Conservation (phyloP, 2,329 filamentous ascomycete genomes). For the Cytospora paraplurivora region DNA sequence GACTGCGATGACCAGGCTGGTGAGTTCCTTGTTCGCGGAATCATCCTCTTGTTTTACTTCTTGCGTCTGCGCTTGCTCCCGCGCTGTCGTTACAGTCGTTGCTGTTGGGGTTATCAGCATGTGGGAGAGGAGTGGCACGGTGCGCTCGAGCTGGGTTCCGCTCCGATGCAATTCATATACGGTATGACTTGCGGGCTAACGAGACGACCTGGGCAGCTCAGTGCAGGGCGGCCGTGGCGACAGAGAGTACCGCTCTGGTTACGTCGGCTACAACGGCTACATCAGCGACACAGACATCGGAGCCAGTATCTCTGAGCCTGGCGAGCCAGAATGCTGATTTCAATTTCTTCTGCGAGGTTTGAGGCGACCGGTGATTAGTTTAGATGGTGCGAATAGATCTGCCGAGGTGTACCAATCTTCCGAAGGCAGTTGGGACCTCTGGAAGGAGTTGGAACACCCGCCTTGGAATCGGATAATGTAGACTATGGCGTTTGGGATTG, state of each 20-base stretch:
- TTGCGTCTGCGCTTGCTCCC: not conserved
- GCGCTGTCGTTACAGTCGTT: too few relatives aligned
- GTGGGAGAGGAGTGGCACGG: not conserved
- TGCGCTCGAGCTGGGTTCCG: too few relatives aligned
- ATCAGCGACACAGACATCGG: constrained; percentile 10
- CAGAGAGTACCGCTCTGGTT: constrained; percentile 2
- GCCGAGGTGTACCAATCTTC: not conserved
- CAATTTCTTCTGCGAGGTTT: constrained; percentile 46
- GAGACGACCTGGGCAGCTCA: constrained; percentile 35
- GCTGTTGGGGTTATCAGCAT: too few relatives aligned
- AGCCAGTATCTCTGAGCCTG: constrained; percentile 38
- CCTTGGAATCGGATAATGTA: not conserved
- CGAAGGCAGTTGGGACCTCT: not conserved
- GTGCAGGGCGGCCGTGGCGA: constrained; percentile 39
- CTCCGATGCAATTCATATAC: too few relatives aligned
- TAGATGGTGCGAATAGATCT: not conserved
- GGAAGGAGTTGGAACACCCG: not conserved
- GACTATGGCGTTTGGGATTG: not conserved
- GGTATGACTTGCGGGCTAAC: constrained; percentile 2
- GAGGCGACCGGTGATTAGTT: not conserved
- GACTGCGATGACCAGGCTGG: constrained; percentile 51
- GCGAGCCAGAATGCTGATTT: constrained; percentile 47
- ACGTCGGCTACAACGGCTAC: constrained; percentile 25
- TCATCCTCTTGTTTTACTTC: not conserved
- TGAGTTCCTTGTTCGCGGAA: constrained; percentile 36